Conservation (phyloP, 192 early-diverging fungal genomes). For the Coemansia sp. region DNA sequence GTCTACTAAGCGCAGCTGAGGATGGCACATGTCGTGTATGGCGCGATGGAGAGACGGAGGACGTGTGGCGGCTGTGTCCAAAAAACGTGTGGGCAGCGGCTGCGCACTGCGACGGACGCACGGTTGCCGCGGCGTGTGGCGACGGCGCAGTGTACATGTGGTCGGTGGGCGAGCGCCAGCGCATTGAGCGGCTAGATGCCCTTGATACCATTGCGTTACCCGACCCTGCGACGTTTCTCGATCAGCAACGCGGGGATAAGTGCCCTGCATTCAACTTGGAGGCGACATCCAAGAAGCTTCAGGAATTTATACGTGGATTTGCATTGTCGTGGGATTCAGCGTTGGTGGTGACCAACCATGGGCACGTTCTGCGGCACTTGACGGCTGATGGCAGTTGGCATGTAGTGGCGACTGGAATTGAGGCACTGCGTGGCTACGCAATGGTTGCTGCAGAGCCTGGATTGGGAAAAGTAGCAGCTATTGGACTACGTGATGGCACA, state of each 20-base stretch:
- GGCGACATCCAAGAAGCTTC: too few species aligned
- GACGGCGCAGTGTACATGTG: slow-evolving; percentile 79
- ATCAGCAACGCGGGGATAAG: not conserved
- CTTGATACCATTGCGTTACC: not conserved
- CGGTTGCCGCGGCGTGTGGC: slow-evolving; percentile 75
- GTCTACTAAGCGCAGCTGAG: slow-evolving; percentile 69
- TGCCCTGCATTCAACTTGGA: not conserved
- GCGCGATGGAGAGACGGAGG: not conserved
- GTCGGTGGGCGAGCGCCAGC: slow-evolving; percentile 8
- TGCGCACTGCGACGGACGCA: slow-evolving; percentile 39
- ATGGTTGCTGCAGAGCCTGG: not conserved
- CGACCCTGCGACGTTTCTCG: not conserved
- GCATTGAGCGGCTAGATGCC: slow-evolving; percentile 1
- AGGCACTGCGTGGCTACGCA: not conserved
- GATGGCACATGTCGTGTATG: slow-evolving; percentile 10
- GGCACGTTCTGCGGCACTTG: not conserved
- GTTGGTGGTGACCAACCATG: not conserved
- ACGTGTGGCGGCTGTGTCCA: slow-evolving; percentile 55
- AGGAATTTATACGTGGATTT: not conserved
- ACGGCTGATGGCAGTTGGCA: not conserved
- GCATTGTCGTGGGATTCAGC: not conserved
- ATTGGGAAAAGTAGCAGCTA: not conserved
- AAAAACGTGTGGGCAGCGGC: slow-evolving; percentile 85
- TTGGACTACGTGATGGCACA: not conserved
- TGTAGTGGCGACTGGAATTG: not conserved